Evolutionary conservation across 2,329 filamentous ascomycete genomes (phyloP), one percentile per base, ranked within the genome.

Genomic region (Sordariomycetes sp.): DNA sequence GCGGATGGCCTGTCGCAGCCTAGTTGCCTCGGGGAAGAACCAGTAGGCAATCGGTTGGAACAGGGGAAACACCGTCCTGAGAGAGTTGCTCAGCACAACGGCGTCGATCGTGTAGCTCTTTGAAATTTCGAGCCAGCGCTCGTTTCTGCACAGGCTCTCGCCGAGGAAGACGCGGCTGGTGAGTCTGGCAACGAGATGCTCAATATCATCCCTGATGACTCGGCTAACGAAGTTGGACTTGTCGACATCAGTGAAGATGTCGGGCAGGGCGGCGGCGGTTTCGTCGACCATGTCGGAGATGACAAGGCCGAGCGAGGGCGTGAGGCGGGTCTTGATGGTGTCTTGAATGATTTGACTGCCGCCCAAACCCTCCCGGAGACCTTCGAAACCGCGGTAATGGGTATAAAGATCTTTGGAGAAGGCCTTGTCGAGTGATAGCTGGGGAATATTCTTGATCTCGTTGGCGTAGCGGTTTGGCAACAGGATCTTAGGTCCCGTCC

Each of bases 111-210:
- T 65, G 39, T 72, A 72, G 8, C 52, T 49, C 3, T 62, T 51
- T 31, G 64, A 65, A 26, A 58, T 51, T 8, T 55, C 46, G n/a
- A 75, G 51, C 44, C 68, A 72, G 5, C 56, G 54, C 9, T 58
- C 42, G 40, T 73, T 58, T 17, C 61, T 59, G 43, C 55, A 59
- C 24, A 60, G 39, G 15, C 48, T 46, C 4, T 47, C 38, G n/a
- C 65, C 63, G 12, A 67, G 55, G 9, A 67, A 53, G 24, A 68
- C 44, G 4, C 58, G 49, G 34, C 48, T 44, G 1, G 48, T 50
- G 11, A 43, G 39, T 20, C 43, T 37, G 10, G 41, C 37, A 26
- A 43, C 29, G 18, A 42, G 29, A 18, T 37, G 32, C 4, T 42
- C 29, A 17, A 17, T 31, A 17, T 31, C 29, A 5, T 9, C 29